A percentile compares a stretch with the other conserved stretches of the same genome.
phyloP scores from a whole-genome alignment of 2,329 filamentous ascomycete genomes.

The Phialemoniopsis sp. region DNA sequence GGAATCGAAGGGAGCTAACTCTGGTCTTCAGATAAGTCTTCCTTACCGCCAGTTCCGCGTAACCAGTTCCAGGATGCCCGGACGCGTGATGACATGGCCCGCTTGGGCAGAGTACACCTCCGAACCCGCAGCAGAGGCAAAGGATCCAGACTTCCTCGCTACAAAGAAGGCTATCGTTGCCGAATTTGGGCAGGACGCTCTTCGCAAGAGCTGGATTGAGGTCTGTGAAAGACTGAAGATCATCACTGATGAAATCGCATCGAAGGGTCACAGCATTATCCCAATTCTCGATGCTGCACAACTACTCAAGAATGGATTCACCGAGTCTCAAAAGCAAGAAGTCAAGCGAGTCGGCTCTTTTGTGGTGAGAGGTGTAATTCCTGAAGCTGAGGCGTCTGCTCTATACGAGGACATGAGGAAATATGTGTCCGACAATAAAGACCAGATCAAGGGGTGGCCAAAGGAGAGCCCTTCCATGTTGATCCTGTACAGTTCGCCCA shows the following conservation, averaged over 20 bases:
- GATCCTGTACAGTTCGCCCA: slow-evolving; percentile 30
- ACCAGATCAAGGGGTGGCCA: slow-evolving; percentile 26
- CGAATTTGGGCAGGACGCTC: slow-evolving; percentile 26
- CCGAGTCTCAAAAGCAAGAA: slow-evolving; percentile 11
- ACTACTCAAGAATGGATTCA: no score
- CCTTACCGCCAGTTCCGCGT: no score
- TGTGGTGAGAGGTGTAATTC: slow-evolving; percentile 14
- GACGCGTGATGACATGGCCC: no score
- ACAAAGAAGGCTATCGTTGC: slow-evolving; percentile 29
- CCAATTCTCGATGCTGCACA: no score
- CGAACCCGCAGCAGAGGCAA: no score
- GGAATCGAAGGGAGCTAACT: no score
- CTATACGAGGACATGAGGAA: slow-evolving; percentile 23
- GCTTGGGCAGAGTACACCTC: no score
- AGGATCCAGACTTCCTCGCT: no score
- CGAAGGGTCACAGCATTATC: slow-evolving; percentile 24
- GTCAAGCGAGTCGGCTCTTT: slow-evolving; percentile 14
- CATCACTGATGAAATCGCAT: slow-evolving; percentile 28
- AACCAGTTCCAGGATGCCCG: no score
- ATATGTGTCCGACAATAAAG: slow-evolving; percentile 26
- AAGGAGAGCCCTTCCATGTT: slow-evolving; percentile 30
- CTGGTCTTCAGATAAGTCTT: no score
- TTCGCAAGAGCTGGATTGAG: slow-evolving; percentile 30
- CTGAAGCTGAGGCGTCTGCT: slow-evolving; percentile 12
- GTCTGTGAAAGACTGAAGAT: slow-evolving; percentile 27